Evolutionary conservation across 2,329 filamentous ascomycete genomes (phyloP).

Genomic region (Colletotrichum sp.): DNA sequence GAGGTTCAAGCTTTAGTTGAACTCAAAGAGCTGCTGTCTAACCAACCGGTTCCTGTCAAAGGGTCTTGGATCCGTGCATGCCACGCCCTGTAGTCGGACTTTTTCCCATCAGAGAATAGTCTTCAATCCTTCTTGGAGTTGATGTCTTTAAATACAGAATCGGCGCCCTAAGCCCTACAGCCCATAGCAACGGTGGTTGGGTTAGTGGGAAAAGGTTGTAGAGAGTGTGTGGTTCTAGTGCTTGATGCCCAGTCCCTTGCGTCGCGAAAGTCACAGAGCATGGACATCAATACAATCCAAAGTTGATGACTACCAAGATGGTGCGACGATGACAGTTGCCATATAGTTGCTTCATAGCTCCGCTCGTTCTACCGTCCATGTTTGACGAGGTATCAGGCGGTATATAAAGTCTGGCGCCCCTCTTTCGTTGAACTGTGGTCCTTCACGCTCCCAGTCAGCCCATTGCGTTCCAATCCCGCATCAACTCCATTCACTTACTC

Average conservation of each 20-base stretch:
- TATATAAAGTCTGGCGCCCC: not conserved
- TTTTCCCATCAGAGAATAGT: not conserved
- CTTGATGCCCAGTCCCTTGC: not conserved
- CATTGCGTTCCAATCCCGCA: not conserved
- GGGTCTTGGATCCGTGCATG: not conserved
- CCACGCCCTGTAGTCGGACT: not conserved
- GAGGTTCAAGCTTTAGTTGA: not conserved
- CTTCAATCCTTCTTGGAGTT: not conserved
- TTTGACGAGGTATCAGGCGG: not conserved
- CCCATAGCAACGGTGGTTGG: not conserved
- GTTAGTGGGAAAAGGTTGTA: not conserved
- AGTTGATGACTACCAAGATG: not conserved
- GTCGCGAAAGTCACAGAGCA: not conserved
- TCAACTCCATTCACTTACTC: accelerated
- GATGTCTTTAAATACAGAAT: not conserved
- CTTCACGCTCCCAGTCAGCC: not conserved
- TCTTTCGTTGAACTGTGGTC: not conserved
- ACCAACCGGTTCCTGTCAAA: not conserved
- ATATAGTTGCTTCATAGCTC: not conserved
- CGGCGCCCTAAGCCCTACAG: not conserved
- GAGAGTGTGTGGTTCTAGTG: not conserved
- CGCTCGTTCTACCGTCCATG: not conserved
- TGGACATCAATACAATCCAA: not conserved
- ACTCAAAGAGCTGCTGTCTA: not conserved
- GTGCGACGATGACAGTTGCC: not conserved